A percentile compares a stretch with the other conserved stretches of the same genome.
phyloP scores from a whole-genome alignment of 2,329 filamentous ascomycete genomes.

The Pezicula neosporulosa region DNA sequence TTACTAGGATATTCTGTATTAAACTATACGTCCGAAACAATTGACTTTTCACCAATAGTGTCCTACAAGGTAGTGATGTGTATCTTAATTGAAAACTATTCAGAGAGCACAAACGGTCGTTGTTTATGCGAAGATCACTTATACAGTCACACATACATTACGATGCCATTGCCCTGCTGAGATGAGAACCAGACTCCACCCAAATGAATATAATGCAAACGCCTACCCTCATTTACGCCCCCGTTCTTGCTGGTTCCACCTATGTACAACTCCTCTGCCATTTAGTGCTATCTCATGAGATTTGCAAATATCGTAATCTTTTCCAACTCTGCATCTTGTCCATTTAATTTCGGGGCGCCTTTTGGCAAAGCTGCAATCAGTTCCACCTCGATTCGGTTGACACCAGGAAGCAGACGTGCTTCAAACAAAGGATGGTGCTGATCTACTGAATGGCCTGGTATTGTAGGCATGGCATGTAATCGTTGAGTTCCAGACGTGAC shows the following conservation, averaged over 20 bases:
- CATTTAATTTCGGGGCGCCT: slow-evolving; percentile 50
- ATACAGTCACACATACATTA: too few species aligned
- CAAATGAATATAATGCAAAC: not conserved
- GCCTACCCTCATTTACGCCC: not conserved
- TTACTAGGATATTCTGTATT: too few species aligned
- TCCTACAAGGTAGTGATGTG: too few species aligned
- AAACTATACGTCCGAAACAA: too few species aligned
- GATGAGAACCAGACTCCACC: not conserved
- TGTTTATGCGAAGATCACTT: too few species aligned
- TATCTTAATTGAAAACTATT: too few species aligned
- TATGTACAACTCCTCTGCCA: slow-evolving; percentile 20
- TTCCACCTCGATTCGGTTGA: slow-evolving; percentile 77
- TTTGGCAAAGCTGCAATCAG: slow-evolving; percentile 68
- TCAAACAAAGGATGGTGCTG: slow-evolving; percentile 70
- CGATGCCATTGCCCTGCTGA: too few species aligned
- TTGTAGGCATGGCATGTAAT: slow-evolving; percentile 41
- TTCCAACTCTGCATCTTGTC: slow-evolving; percentile 71
- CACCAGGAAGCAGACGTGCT: slow-evolving; percentile 63
- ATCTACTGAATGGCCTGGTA: slow-evolving; percentile 51
- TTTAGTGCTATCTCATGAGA: slow-evolving; percentile 45
- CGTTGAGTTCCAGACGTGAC: slow-evolving; percentile 67
- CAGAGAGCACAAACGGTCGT: too few species aligned
- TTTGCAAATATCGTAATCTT: slow-evolving; percentile 74
- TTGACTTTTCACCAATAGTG: too few species aligned
- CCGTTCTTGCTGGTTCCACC: not conserved